Base-by-base conservation (phyloP, 495 filamentous ascomycete species). In the Pyrenopolyporus hunteri region DNA sequence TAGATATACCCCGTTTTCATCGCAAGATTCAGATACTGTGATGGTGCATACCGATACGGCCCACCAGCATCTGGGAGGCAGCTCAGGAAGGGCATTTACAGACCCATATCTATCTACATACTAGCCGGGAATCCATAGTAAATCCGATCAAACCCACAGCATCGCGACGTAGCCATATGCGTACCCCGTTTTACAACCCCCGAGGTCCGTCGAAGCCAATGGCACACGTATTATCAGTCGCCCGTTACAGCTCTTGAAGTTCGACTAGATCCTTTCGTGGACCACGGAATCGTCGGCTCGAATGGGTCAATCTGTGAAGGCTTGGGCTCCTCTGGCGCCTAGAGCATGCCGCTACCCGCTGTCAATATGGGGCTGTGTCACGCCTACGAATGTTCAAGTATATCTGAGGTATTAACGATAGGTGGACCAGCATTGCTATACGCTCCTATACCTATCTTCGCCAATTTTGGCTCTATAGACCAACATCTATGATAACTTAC, bases 331-430 rank as follows among this genome's bases (percentile, higher is more conserved):
- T 48, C 40, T 48, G 32, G 42, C 26, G 42, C 44, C 40, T 48
- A 37, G 42, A 35, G 42, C 44, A 40, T 58, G 43, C 59, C 39
- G 4, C 10, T 35, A 59, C 31, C 55, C 60, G 55, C 42, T 54
- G 45, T 54, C 55, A 56, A 37, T 19, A 42, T 36, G 53, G 36
- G 44, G 8, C 43, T 25, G 55, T 43, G 37, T 64, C 62, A 64
- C 55, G 49, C 57, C 57, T 35, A 25, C 9, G 35, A 58, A 44
- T 37, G 19, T 49, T 26, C 23, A 64, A 56, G 62, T 39, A 59
- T 64, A 64, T 33, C 56, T 49, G 37, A 35, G 37, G 62, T 8
- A 55, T 59, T 64, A 55, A 52, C 13, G 55, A 54, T 54, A 37
- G 49, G 29, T 35, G 11, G 35, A 14, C 26, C 29, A 29, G 40